Base-by-base conservation (phyloP, 2,329 filamentous ascomycete genomes). In the Daldinia sp. region DNA sequence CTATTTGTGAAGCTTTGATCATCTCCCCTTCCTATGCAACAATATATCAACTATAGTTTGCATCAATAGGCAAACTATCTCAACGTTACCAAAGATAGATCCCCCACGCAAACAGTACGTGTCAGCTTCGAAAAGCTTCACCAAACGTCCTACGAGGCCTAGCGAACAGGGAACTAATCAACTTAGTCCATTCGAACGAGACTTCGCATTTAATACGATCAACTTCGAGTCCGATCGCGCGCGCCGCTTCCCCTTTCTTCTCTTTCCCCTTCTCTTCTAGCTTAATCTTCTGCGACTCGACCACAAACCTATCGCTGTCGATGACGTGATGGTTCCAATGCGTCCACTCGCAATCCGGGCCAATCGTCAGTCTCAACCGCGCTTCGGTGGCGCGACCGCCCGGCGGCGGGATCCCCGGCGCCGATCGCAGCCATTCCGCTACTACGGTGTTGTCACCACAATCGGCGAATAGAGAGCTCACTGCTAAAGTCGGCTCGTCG, bases 251-350 rank as follows among this genome's bases (percentile, higher is more conserved):
- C 6, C 53, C 37, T 23, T 51, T 46, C 41, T 13, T 28, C 12
- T 41, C 54, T 35, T 3, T 48, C 28, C 10, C 46, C 2, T 54
- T 55, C n/a, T 69, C 63, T 15, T 69, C 51, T 23, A 69, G 57
- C 3, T 55, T 66, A 23, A 69, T 33, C 39, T 37, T 60, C 33
- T 63, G 57, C 18, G 54, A 60, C 41, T 66, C 67, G 9, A 69
- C 63, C 3, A 66, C 59, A 30, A 63, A 66, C 2, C 67, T 56
- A 42, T 69, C 67, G 37, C 63, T 60, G 33, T 56, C 63, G 23
- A 69, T 69, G n/a, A 66, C 58, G n/a, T 57, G 63, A 13, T 69
- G 67, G 30, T 69, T 63, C 67, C 67, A 69, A 9, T 66, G 63
- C 12, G 67, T 66, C 67, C 63, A 66, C 12, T 56, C 54, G 37